Conservation (phyloP, 176 grass and related monocot species). For the Rhipidocladum racemiflorum region DNA sequence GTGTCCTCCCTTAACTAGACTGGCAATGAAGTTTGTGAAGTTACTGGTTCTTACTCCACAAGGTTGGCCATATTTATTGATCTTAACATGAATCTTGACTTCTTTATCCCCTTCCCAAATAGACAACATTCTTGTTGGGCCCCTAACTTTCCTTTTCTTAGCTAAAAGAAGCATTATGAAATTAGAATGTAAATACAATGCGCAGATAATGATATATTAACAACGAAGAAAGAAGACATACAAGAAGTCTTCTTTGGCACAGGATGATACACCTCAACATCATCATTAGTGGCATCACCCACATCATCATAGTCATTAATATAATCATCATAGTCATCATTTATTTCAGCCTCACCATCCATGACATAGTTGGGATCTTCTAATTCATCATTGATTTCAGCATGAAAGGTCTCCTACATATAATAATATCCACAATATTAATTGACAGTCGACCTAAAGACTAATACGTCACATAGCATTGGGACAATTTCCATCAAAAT, state of each 20-base stretch:
- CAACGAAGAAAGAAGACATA: no score
- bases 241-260: background rate
- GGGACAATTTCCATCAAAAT: background rate
- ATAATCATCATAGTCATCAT: no score
- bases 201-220: background rate
- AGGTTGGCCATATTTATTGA: background rate
- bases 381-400: no score
- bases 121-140: background rate
- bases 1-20: background rate
- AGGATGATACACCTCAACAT: background rate
- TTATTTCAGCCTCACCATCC: no score
- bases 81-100: background rate
- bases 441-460: no score
- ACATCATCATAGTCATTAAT: no score
- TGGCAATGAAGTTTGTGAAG: background rate
- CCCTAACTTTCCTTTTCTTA: background rate
- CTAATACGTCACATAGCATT: no score
- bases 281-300: no score
- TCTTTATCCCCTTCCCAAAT: background rate
- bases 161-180: background rate
- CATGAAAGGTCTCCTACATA: no score
- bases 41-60: background rate
- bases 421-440: no score
- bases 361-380: no score
- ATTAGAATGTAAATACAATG: no score